Conservation (phyloP, 331 rosid genomes). For the Rosa hybrid region DNA sequence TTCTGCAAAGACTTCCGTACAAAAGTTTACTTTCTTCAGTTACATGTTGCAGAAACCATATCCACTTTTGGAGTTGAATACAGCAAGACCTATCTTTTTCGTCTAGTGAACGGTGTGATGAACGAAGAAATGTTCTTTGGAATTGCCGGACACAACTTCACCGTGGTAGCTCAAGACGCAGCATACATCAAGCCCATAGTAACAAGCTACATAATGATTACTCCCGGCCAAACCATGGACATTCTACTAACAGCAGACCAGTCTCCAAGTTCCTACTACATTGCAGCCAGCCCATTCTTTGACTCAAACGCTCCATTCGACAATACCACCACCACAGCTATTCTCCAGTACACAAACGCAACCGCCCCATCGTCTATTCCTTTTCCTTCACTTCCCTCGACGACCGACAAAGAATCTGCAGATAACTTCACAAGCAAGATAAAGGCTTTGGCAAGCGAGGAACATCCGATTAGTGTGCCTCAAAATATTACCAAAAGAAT, state of each 20-base stretch:
- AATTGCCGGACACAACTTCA: slow-evolving; percentile 16
- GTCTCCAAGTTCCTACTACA: slow-evolving; percentile 14
- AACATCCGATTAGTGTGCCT: slow-evolving; percentile 14
- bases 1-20: neutral
- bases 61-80: slow-evolving; percentile 12
- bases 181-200: slow-evolving; percentile 12
- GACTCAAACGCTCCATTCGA: slow-evolving; percentile 20
- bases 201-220: slow-evolving; percentile 11
- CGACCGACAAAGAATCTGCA: neutral
- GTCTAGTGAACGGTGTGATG: slow-evolving; percentile 13
- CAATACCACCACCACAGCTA: slow-evolving; percentile 36
- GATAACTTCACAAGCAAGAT: slow-evolving; percentile 7
- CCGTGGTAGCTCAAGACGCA: slow-evolving; percentile 16
- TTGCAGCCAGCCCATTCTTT: slow-evolving; percentile 23
- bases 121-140: slow-evolving; percentile 21
- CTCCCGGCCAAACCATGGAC: slow-evolving; percentile 20
- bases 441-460: neutral
- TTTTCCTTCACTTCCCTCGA: slow-evolving; percentile 27
- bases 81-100: slow-evolving; percentile 16
- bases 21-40: neutral
- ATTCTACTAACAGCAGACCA: slow-evolving; percentile 9
- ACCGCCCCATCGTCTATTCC: slow-evolving; percentile 4
- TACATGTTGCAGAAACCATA: slow-evolving; percentile 6
- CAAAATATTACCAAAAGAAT: slow-evolving; percentile 18
- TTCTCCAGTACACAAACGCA: slow-evolving; percentile 28